A percentile compares a stretch with the other conserved stretches of the same genome.
phyloP scores from a whole-genome alignment of 306 rosid genomes.

The Datisca glomerata region DNA sequence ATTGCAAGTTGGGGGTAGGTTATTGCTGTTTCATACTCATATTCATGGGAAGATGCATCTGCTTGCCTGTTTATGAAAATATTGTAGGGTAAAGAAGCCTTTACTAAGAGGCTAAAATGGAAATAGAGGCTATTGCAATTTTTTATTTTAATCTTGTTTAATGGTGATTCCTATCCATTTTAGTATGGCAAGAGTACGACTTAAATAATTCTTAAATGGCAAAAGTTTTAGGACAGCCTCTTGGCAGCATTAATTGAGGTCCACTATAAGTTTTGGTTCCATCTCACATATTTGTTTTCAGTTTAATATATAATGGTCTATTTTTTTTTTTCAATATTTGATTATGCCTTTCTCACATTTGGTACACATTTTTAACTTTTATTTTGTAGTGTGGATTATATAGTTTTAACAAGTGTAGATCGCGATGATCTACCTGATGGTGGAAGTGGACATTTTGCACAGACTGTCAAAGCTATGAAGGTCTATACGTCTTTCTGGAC shows the following conservation, averaged over 20 bases:
- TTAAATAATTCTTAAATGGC: too few relatives aligned
- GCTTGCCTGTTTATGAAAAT: not conserved
- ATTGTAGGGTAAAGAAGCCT: too few relatives aligned
- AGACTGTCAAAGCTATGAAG: conserved; percentile 87
- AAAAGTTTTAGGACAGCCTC: too few relatives aligned
- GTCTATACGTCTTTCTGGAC: conserved; percentile 17
- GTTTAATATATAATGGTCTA: not conserved
- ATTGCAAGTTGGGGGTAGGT: conserved; percentile 88
- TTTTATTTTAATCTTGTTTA: too few relatives aligned
- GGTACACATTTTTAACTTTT: conserved; percentile 2
- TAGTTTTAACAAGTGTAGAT: conserved; percentile 86
- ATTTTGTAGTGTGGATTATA: conserved; percentile 60
- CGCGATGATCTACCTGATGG: conserved; percentile 99
- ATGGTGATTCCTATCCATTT: too few relatives aligned
- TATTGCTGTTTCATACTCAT: conserved; percentile 1
- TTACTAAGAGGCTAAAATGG: not conserved
- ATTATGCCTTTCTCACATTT: not conserved
- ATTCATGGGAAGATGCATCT: too few relatives aligned
- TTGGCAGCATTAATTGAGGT: too few relatives aligned
- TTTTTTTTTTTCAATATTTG: conserved; percentile 1
- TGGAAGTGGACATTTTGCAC: conserved; percentile 93
- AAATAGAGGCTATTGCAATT: not conserved
- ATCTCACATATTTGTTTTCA: not conserved
- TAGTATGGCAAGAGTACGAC: too few relatives aligned
- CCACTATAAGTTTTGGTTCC: not conserved